Conservation (phyloP, 164 flowering plant genomes). For the Annona squamosa region DNA sequence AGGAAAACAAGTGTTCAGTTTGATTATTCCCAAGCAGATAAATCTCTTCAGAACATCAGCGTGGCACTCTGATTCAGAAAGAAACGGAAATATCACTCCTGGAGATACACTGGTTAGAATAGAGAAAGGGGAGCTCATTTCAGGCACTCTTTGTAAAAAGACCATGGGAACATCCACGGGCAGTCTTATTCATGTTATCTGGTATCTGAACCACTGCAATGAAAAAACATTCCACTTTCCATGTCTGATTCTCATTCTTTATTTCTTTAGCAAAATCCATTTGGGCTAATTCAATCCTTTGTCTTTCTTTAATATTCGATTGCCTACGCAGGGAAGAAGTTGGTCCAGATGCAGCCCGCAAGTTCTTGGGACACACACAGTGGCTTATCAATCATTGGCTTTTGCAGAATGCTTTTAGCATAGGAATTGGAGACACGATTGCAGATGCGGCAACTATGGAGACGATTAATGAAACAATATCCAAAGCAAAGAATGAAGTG, state of each 20-base stretch:
- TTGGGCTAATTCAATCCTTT: too few relatives aligned
- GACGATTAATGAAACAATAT: slow-evolving; percentile 77
- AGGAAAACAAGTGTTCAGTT: slow-evolving; percentile 95
- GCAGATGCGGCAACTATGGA: slow-evolving; percentile 95
- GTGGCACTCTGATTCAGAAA: slow-evolving; percentile 65
- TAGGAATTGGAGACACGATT: slow-evolving; percentile 55
- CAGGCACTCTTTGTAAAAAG: slow-evolving; percentile 97
- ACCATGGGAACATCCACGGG: slow-evolving; percentile 92
- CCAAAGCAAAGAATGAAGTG: slow-evolving; percentile 73
- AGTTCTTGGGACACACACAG: slow-evolving; percentile 96
- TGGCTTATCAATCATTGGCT: slow-evolving; percentile 99
- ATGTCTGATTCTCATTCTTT: neutral
- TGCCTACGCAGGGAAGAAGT: slow-evolving; percentile 82
- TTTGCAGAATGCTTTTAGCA: slow-evolving; percentile 79
- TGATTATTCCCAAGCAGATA: slow-evolving; percentile 94
- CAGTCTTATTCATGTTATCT: slow-evolving; percentile 94
- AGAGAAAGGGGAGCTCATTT: slow-evolving; percentile 82
- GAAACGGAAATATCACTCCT: slow-evolving; percentile 26
- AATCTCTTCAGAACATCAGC: slow-evolving; percentile 78
- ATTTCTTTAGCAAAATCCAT: too few relatives aligned
- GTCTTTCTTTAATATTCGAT: neutral
- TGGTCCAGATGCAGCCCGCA: slow-evolving; percentile 99
- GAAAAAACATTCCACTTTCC: neutral
- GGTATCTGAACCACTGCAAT: slow-evolving; percentile 38
- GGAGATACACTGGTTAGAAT: slow-evolving; percentile 79